Conservation (phyloP, 768 basidiomycete genomes). For the Kwoniella shandongensis region DNA sequence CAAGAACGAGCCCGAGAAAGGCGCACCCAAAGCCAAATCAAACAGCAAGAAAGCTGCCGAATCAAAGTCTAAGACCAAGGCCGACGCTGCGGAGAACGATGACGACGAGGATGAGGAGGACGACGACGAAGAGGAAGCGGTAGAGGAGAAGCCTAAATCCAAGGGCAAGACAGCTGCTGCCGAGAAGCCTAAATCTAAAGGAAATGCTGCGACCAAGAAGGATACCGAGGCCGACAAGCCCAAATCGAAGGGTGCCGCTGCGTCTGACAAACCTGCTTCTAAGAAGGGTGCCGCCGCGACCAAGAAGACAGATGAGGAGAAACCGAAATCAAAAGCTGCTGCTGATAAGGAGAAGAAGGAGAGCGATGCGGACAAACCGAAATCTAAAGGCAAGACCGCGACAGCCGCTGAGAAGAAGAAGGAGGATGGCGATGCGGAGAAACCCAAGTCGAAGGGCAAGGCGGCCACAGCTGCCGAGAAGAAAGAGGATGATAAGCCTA, state of each 20-base stretch:
- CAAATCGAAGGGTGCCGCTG: conserved; percentile 1
- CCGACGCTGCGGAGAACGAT: conserved; percentile 9
- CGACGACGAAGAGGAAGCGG: conserved; percentile 8
- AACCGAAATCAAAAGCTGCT: conserved; percentile 11
- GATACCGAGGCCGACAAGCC: conserved; percentile 16
- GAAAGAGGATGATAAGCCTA: conserved; percentile 13
- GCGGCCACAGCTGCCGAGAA: conserved; percentile 1
- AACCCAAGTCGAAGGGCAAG: conserved; percentile 14
- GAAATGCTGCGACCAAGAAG: conserved; percentile 3
- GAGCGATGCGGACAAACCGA: conserved; percentile 8
- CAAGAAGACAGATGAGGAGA: conserved; percentile 14
- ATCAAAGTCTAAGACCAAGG: conserved; percentile 18
- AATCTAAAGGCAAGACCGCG: conserved; percentile 18
- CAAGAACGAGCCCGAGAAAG: conserved; percentile 52
- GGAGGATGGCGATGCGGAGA: conserved; percentile 8
- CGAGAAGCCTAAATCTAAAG: conserved; percentile 25
- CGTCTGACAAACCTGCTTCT: not conserved
- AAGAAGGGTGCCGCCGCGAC: not conserved
- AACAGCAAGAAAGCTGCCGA: conserved; percentile 35
- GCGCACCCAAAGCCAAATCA: conserved; percentile 43
- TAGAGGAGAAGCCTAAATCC: conserved; percentile 22
- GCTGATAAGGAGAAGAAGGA: conserved; percentile 4
- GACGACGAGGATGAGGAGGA: conserved; percentile 11
- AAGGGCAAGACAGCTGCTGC: conserved; percentile 12
- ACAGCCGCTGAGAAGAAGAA: conserved; percentile 22